Evolutionary conservation across 106 monocot genomes (phyloP).

Genomic region (Acanthochlamys bracteata): DNA sequence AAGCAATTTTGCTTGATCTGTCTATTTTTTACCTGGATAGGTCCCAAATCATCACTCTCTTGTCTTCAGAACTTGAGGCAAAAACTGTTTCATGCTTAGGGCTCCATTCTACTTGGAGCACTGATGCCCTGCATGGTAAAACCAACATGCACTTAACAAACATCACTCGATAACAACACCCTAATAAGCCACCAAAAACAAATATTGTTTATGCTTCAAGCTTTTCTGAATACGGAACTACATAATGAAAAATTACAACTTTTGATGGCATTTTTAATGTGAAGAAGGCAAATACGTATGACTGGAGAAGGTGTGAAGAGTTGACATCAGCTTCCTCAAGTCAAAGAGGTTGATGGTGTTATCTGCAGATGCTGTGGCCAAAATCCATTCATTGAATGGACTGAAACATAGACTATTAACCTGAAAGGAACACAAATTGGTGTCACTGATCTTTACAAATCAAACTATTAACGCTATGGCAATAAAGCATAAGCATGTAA

Average conservation of each 20-base stretch:
- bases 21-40: slow-evolving; percentile 84
- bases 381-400: slow-evolving; percentile 91
- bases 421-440: slow-evolving; percentile 22
- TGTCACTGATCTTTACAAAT: no score
- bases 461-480: no score
- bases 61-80: slow-evolving; percentile 82
- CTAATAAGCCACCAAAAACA: no score
- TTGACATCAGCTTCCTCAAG: slow-evolving; percentile 53
- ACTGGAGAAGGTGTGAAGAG: slow-evolving; percentile 78
- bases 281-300: slow-evolving; percentile 51
- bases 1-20: no score
- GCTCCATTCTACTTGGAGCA: slow-evolving; percentile 93
- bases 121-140: slow-evolving; percentile 40
- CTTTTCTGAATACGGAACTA: no score
- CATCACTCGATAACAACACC: neutral
- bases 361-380: slow-evolving; percentile 88
- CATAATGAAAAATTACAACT: neutral
- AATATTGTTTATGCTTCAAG: no score
- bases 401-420: slow-evolving; percentile 81
- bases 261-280: no score
- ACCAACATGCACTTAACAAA: no score
- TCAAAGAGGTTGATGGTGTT: slow-evolving; percentile 79
- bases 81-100: slow-evolving; percentile 83
- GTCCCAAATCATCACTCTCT: slow-evolving; percentile 87
- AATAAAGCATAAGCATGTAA: no score